A percentile compares a stretch with the other conserved stretches of the same genome.
Conservation (phyloP, 129 eudicot species). For the Gnaphalium uliginosum region DNA sequence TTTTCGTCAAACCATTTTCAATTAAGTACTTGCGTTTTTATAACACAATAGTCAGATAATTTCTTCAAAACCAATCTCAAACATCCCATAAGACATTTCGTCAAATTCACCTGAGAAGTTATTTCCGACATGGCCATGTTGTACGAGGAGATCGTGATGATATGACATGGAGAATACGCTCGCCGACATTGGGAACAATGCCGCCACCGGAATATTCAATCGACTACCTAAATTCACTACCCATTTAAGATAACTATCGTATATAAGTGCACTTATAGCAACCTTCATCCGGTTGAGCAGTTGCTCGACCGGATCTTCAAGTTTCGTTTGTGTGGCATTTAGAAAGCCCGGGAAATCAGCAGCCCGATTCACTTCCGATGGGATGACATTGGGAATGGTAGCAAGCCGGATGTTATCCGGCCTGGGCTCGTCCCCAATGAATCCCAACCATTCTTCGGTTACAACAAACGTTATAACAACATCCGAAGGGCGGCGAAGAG, state of each 20-base stretch:
- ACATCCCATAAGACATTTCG: background rate
- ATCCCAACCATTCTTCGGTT: constrained; percentile 78
- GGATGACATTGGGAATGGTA: constrained; percentile 65
- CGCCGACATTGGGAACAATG: constrained; percentile 58
- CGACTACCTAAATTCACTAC: constrained; percentile 44
- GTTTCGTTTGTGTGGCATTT: constrained; percentile 41
- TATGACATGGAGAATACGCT: constrained; percentile 40
- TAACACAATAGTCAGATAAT: too few relatives aligned
- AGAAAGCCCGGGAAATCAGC: constrained; percentile 43
- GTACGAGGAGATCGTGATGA: constrained; percentile 44
- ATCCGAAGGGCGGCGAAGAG: constrained; percentile 15
- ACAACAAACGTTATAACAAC: constrained; percentile 51
- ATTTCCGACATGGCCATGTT: constrained; percentile 47
- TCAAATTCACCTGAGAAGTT: constrained; percentile 34
- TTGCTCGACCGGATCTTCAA: constrained; percentile 57
- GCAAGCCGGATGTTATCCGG: constrained; percentile 45
- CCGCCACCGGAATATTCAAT: constrained; percentile 69
- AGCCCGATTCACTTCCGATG: constrained; percentile 58
- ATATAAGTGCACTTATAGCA: constrained; percentile 40
- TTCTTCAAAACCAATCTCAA: too few relatives aligned
- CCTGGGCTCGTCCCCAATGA: constrained; percentile 46
- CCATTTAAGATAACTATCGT: constrained; percentile 49
- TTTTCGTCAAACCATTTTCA: too few relatives aligned
- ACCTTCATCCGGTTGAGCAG: constrained; percentile 38
- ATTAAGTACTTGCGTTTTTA: too few relatives aligned